Evolutionary conservation across 805 yeast species (phyloP).

Genomic region (Saccharomycopsis lassenensis): DNA sequence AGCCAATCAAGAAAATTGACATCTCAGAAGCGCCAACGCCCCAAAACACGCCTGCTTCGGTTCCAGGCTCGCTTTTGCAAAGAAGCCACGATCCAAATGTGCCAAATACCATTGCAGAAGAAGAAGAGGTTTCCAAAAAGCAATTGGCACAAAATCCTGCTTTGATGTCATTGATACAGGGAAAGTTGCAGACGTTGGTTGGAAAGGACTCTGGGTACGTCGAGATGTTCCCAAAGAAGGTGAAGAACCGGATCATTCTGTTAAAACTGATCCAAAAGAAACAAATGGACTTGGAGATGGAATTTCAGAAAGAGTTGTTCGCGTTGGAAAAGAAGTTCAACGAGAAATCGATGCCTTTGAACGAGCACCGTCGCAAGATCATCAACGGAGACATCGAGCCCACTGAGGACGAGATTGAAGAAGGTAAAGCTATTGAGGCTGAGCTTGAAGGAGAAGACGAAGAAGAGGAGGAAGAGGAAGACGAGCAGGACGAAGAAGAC

Average conservation of each 20-base stretch:
- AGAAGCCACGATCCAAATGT: constrained; percentile 35
- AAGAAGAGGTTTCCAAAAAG: constrained; percentile 29
- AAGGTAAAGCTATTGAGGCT: constrained; percentile 63
- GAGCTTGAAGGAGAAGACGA: constrained; percentile 37
- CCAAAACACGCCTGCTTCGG: constrained; percentile 93
- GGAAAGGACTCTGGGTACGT: constrained; percentile 86
- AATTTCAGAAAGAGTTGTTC: constrained; percentile 81
- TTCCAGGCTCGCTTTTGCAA: constrained; percentile 59
- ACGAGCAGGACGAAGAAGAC: constrained; percentile 31
- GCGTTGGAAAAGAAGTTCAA: constrained; percentile 76
- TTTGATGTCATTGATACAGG: constrained; percentile 77
- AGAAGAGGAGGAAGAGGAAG: constrained; percentile 31
- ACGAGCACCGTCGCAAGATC: constrained; percentile 59
- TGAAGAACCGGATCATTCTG: constrained; percentile 69
- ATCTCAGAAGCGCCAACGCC: constrained; percentile 95
- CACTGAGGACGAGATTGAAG: constrained; percentile 60
- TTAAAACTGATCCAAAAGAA: constrained; percentile 71
- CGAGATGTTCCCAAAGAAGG: constrained; percentile 57
- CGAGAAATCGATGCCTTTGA: constrained; percentile 63
- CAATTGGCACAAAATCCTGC: constrained; percentile 67
- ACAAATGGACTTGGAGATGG: constrained; percentile 76
- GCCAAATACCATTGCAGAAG: constrained; percentile 67
- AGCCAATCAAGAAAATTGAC: constrained; percentile 76
- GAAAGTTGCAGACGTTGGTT: constrained; percentile 70
- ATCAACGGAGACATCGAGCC: constrained; percentile 71